phyloP scores from a whole-genome alignment of 768 basidiomycete species.

The Tulasnella sp. region DNA sequence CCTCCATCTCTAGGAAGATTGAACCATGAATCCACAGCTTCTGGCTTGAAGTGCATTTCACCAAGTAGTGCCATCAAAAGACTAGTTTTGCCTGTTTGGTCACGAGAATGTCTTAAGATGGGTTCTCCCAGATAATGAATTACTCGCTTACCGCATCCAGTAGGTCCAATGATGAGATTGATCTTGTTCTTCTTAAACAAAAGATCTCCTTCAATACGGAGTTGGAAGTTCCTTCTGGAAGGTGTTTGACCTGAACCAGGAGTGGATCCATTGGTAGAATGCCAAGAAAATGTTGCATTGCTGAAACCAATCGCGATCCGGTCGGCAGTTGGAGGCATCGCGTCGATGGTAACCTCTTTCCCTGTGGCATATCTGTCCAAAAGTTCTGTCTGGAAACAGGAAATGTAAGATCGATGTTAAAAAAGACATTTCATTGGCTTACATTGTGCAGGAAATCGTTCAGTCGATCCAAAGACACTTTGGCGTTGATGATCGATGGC shows the following conservation, averaged over 20 bases:
- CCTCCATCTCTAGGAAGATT: slow-evolving; percentile 55
- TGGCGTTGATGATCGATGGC: slow-evolving; percentile 30
- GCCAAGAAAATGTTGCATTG: slow-evolving; percentile 40
- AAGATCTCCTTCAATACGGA: slow-evolving; percentile 25
- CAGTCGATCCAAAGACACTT: slow-evolving; percentile 52
- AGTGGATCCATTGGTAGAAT: slow-evolving; percentile 37
- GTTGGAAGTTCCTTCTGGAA: slow-evolving; percentile 30
- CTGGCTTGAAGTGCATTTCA: slow-evolving; percentile 29
- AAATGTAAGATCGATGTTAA: neutral
- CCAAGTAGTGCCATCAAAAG: slow-evolving; percentile 27
- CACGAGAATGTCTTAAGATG: slow-evolving; percentile 18
- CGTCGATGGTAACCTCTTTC: slow-evolving; percentile 9
- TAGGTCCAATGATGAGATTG: slow-evolving; percentile 29
- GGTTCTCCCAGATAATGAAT: slow-evolving; percentile 18
- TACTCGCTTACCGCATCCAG: slow-evolving; percentile 22
- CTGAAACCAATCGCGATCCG: slow-evolving; percentile 17
- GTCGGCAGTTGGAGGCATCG: slow-evolving; percentile 14
- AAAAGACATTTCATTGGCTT: slow-evolving; percentile 4
- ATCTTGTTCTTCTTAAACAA: slow-evolving; percentile 27
- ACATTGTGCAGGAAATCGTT: slow-evolving; percentile 34
- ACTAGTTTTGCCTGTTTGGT: slow-evolving; percentile 16
- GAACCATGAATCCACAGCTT: slow-evolving; percentile 42
- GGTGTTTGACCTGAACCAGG: slow-evolving; percentile 32
- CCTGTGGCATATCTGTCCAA: slow-evolving; percentile 23
- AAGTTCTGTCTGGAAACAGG: slow-evolving; percentile 24